These are phyloP conservation scores for Punica granatum DNA, from an alignment of 345 rosid species.

Conservation along the genomic window DNA sequence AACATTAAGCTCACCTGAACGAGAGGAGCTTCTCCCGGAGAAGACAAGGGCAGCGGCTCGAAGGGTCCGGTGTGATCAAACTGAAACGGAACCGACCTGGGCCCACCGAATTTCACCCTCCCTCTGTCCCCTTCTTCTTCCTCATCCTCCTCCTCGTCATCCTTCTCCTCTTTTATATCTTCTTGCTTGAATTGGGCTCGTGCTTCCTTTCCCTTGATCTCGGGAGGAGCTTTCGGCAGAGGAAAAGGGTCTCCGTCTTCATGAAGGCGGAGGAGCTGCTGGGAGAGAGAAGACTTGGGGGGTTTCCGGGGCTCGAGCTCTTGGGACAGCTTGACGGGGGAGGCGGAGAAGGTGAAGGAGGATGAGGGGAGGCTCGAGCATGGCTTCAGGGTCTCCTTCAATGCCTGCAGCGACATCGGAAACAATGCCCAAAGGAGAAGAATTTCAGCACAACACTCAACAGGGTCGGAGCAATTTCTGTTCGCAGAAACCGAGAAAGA, in stretches of 20 bases:
- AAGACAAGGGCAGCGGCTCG: constrained; percentile 60
- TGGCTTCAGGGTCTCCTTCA: constrained; percentile 69
- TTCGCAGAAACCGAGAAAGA: not conserved
- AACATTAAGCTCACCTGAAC: constrained; percentile 38
- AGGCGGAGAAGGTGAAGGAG: constrained; percentile 12
- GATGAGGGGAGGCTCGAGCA: constrained; percentile 30
- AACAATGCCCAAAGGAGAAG: not conserved
- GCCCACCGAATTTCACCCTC: constrained; percentile 41
- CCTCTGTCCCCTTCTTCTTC: constrained; percentile 25
- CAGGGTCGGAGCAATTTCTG: too few species aligned
- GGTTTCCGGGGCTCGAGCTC: constrained; percentile 57
- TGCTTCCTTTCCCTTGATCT: constrained; percentile 7
- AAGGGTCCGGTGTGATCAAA: constrained; percentile 73
- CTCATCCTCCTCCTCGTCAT: constrained; percentile 23
- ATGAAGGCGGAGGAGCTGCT: constrained; percentile 73
- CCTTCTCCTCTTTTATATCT: constrained; percentile 6
- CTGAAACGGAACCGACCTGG: constrained; percentile 43
- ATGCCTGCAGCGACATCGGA: constrained; percentile 42
- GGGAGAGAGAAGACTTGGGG: constrained; percentile 70
- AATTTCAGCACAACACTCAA: not conserved
- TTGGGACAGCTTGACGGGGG: constrained; percentile 31
- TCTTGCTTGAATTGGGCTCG: constrained; percentile 12
- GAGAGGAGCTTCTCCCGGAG: constrained; percentile 48
- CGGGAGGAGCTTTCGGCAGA: constrained; percentile 13
- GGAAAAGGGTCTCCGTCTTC: constrained; percentile 25